Evolutionary conservation across 108 stramenopile genomes (phyloP).

Genomic region (Epipyxis sp.): DNA sequence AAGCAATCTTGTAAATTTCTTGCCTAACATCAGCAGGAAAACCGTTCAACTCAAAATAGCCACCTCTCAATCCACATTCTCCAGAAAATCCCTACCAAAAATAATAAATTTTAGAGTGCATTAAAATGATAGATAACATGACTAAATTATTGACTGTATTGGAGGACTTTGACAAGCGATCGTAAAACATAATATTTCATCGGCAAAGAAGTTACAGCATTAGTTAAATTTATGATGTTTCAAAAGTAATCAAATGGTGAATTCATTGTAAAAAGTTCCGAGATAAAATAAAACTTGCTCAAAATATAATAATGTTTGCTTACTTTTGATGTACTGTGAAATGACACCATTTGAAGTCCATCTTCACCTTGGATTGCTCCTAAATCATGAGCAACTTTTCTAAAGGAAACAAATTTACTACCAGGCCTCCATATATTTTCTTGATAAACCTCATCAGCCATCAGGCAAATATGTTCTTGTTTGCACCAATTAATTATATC

Average conservation of each 20-base stretch:
- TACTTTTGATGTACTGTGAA: constrained; percentile 87
- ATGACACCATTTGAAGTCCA: constrained; percentile 76
- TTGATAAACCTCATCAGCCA: constrained; percentile 95
- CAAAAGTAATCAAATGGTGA: too few relatives aligned
- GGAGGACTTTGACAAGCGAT: too few relatives aligned
- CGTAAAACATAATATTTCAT: too few relatives aligned
- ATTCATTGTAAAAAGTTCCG: too few relatives aligned
- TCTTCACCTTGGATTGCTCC: constrained; percentile 51
- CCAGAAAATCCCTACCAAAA: constrained; percentile 85
- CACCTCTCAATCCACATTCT: constrained; percentile 90
- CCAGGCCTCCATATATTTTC: constrained; percentile 75
- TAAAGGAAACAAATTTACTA: constrained; percentile 71
- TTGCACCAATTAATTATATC: constrained; percentile 73
- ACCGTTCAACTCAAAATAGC: constrained; percentile 78
- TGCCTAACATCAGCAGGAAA: constrained; percentile 74
- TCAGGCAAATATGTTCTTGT: constrained; percentile 70
- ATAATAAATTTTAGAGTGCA: too few relatives aligned
- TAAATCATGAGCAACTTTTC: constrained; percentile 65
- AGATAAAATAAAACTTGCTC: too few relatives aligned
- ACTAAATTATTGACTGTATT: too few relatives aligned
- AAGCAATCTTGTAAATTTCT: constrained; percentile 86
- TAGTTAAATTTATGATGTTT: too few relatives aligned
- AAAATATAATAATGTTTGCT: too few relatives aligned
- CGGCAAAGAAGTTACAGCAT: too few relatives aligned
- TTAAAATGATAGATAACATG: too few relatives aligned